Percentiles rank a stretch among this genome's conserved stretches.
Evolutionary conservation across 2,329 filamentous ascomycete genomes (phyloP).

Genomic region (Madurella mycetomatis): DNA sequence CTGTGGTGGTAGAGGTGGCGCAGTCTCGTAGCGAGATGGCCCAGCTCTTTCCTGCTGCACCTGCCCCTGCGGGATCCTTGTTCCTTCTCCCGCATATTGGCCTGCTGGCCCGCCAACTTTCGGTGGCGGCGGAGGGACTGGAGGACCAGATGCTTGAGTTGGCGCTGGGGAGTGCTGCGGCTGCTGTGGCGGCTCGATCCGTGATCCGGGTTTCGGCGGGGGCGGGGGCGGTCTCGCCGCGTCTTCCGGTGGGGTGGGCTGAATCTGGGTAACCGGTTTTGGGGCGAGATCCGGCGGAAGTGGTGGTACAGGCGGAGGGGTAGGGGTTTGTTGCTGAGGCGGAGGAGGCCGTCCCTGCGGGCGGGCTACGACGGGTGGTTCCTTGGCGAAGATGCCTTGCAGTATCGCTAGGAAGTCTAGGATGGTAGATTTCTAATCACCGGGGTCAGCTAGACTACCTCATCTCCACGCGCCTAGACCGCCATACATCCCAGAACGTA

Average conservation of each 20-base stretch:
- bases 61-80: constrained; percentile 9
- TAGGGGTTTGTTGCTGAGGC: constrained; percentile 33
- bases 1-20: constrained; percentile 42
- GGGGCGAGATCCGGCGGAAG: constrained; percentile 60
- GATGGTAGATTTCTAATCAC: constrained; percentile 68
- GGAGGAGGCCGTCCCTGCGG: constrained; percentile 46
- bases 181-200: constrained; percentile 28
- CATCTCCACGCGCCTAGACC: not conserved
- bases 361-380: constrained; percentile 82
- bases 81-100: constrained; percentile 22
- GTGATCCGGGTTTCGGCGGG: constrained; percentile 48
- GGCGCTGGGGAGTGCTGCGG: constrained; percentile 30
- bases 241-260: constrained; percentile 29
- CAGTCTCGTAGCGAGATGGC: constrained; percentile 44
- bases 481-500: constrained; percentile 76
- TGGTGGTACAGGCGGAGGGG: constrained; percentile 67
- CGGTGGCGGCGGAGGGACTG: constrained; percentile 34
- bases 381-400: constrained; percentile 85
- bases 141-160: constrained; percentile 29
- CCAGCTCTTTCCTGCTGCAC: constrained; percentile 14
- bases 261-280: constrained; percentile 34
- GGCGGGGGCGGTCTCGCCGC: constrained; percentile 43
- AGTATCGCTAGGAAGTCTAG: constrained; percentile 78
- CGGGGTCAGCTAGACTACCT: constrained; percentile 19
- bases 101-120: constrained; percentile 26